Evolutionary conservation across 305 asterid genomes (phyloP), one percentile per base, ranked within the genome.

Genomic region (Plantago lanceolata): DNA sequence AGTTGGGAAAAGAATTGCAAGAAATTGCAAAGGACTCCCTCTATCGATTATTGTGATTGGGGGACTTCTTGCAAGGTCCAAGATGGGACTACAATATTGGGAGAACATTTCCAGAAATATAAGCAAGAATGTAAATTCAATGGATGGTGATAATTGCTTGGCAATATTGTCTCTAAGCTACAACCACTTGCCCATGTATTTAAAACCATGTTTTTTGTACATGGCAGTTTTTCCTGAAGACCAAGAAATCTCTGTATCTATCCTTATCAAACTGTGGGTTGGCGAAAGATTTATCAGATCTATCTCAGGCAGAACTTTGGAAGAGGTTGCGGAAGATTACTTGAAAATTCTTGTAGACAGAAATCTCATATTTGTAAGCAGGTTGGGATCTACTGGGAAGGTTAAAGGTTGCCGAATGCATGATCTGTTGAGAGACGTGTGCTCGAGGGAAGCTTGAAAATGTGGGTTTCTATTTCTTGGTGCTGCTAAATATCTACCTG

Each of bases 31-130:
- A 48, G 69, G 69, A 0, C 67, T 69, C 49, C 69, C 69, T 20
- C 21, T 71, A 45, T 64, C 70, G 8, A 51, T 70, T 18, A 56
- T 43, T 19, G 70, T 58, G 53, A 54, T 58, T 8, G 75, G 62
- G 13, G 75, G 75, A 8, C 63, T 65, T 9, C 43, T 71, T 1
- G 63, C 44, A 8, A 71, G 44, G 66, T 59, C 58, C 17, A 16
- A 65, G 17, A 48, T 12, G 0, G 13, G 51, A 19, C 48, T 0
- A 2, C 5, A 17, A 15, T n/a, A n/a, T 6, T 65, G 75, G 71
- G 35, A 33, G 33, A 0, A 26, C 0, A 18, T 60, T 0, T 47
- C 19, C 1, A 35, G 45, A 33, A 59, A 65, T 33, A 28, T 71
- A 15, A 45, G n/a, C 19, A 12, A 48, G 17, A 6, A 28, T 43